Evolutionary conservation across 139 green algal species (phyloP).

Genomic region (Tetradesmus obliquus): DNA sequence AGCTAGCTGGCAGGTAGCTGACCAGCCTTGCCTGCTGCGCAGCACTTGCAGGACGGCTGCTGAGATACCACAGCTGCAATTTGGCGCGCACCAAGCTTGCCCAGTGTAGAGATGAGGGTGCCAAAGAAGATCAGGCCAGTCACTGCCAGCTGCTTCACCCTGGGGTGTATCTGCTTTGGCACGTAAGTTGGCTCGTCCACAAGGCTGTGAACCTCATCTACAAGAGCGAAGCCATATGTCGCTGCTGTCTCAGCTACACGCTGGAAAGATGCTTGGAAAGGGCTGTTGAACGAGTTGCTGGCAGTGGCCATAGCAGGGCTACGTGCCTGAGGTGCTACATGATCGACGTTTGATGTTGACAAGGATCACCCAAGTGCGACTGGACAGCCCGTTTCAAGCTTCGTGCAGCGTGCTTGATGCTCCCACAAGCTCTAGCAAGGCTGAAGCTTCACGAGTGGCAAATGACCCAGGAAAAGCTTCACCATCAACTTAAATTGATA

Average conservation of each 20-base stretch:
- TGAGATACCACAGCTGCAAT: neutral
- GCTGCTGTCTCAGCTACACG: neutral
- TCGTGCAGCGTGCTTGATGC: neutral
- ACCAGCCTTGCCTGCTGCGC: neutral
- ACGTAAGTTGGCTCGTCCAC: constrained; percentile 6
- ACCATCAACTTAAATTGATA: too few species aligned
- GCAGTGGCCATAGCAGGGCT: neutral
- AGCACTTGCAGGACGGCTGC: neutral
- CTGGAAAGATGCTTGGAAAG: neutral
- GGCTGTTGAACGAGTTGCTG: neutral
- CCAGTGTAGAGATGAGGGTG: constrained; percentile 23
- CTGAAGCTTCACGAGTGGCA: too few species aligned
- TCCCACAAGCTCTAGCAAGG: neutral
- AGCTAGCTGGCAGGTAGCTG: neutral
- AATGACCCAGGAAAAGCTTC: too few species aligned
- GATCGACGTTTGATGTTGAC: neutral
- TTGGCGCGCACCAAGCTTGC: constrained; percentile 20
- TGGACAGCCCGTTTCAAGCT: neutral
- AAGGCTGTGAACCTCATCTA: constrained; percentile 31
- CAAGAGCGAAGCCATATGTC: neutral
- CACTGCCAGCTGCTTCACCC: neutral
- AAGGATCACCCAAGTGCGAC: too few species aligned
- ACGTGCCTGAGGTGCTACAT: neutral
- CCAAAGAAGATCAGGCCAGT: constrained; percentile 30
- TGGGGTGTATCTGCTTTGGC: neutral